A percentile compares a stretch with the other conserved stretches of the same genome.
phyloP scores from a whole-genome alignment of 2,329 filamentous ascomycete species.

The Pseudogymnoascus sp. region DNA sequence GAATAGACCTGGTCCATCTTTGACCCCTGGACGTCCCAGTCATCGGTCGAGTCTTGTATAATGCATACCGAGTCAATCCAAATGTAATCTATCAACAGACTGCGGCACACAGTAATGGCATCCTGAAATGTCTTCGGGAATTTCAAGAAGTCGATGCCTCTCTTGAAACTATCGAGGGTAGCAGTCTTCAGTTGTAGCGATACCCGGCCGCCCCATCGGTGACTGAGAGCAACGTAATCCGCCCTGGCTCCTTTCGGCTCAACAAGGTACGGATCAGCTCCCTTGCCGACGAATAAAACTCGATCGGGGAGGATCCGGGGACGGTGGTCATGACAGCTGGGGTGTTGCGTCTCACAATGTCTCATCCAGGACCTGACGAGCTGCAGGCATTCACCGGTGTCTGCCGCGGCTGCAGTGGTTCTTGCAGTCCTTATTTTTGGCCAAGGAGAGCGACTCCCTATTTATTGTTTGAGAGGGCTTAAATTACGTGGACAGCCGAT shows the following conservation, averaged over 20 bases:
- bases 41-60: conserved; percentile 22
- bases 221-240: conserved; percentile 21
- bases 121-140: conserved; percentile 22
- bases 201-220: conserved; percentile 23
- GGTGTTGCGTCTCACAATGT: background rate
- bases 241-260: background rate
- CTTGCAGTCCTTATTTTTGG: background rate
- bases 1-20: conserved; percentile 24
- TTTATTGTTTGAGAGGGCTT: background rate
- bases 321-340: background rate
- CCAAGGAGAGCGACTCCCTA: background rate
- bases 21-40: conserved; percentile 23
- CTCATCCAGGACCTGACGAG: background rate
- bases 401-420: background rate
- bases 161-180: conserved; percentile 10
- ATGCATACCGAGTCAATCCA: conserved; percentile 31
- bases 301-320: background rate
- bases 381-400: background rate
- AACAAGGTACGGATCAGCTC: background rate
- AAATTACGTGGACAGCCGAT: background rate
- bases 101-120: conserved; percentile 21
- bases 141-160: conserved; percentile 11
- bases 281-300: background rate
- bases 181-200: conserved; percentile 9
- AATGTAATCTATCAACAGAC: conserved; percentile 22